Base-by-base conservation (phyloP, 176 grass and related monocot species). In the Puya raimondii region DNA sequence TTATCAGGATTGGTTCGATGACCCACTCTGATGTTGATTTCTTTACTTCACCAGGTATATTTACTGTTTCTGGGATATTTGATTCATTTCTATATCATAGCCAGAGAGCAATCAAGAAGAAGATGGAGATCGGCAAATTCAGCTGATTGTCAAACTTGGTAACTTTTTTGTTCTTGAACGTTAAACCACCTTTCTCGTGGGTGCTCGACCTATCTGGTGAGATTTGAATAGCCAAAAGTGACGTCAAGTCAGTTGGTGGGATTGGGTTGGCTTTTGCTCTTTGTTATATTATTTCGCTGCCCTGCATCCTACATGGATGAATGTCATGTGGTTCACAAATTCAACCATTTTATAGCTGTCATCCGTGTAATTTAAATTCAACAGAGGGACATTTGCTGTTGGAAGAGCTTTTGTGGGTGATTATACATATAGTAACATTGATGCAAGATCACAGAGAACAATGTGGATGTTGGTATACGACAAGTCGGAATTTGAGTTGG, bases 71-170 rank as follows among this genome's bases (percentile, higher is more conserved):
- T 50, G 94, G 94, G 72, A 99, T 99, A 72, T 49, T 99, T 54
- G 94, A 99, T 89, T 87, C 94, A 13, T 93, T 91, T 58, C 64
- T 99, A 69, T 99, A 99, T 81, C 94, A 99, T 48, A 68, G 94
- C 53, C 87, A 99, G 68, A 90, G 84, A 85, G 94, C 94, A 86
- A 90, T 99, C 72, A 99, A 88, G 67, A 97, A 90, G 80, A 93
- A 93, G 76, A 99, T 90, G 66, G 94, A 99, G 80, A 81, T 99
- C 1, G 87, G 94, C 49, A 99, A 99, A 85, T 90, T 93, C 65
- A 99, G 74, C 70, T 99, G 79, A 79, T 80, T 57, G 64, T 17
- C 20, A 10, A 14, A 59, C 9, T 17, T 59, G 9, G 15, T 9
- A 18, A 59, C 15, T 9, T 17, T 59, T 9, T 59, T 3, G 16